These are phyloP conservation scores for Lasiodiplodia theobromae DNA, from an alignment of 2,329 filamentous ascomycete genomes.

Conservation along the genomic window DNA sequence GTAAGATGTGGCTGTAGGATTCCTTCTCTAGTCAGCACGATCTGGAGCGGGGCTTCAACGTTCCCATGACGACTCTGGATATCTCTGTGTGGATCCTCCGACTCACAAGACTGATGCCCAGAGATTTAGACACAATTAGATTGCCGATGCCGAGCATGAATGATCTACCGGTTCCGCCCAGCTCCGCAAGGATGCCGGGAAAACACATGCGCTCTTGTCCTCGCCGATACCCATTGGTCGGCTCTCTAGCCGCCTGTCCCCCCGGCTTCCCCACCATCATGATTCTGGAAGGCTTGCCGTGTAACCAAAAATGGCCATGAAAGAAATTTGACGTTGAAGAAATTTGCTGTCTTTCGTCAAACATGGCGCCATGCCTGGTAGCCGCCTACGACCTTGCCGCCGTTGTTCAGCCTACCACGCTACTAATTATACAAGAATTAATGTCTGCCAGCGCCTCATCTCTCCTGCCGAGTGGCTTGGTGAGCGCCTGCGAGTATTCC, in stretches of 20 bases:
- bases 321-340: not conserved
- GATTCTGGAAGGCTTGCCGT: constrained; percentile 15
- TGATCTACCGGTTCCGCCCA: constrained; percentile 19
- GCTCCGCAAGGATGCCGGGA: constrained; percentile 11
- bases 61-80: not conserved
- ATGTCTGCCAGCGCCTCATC: constrained; percentile 11
- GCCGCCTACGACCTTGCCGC: constrained; percentile 4
- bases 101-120: not conserved
- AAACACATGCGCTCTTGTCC: not conserved
- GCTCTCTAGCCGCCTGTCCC: constrained; percentile 20
- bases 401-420: not conserved
- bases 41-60: constrained; percentile 5
- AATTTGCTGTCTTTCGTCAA: constrained; percentile 6
- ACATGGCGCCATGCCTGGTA: constrained; percentile 7
- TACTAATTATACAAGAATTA: constrained; percentile 22
- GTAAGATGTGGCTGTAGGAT: constrained; percentile 26
- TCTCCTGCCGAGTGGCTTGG: constrained; percentile 7
- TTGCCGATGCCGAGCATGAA: constrained; percentile 15
- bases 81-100: not conserved
- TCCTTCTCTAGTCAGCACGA: constrained; percentile 6
- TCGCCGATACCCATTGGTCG: not conserved
- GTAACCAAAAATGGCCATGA: constrained; percentile 12
- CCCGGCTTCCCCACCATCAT: not conserved
- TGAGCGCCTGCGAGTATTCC: not conserved
- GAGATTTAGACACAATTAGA: not conserved